A percentile compares a stretch with the other conserved stretches of the same genome.
These are phyloP conservation scores for Dichomitus squalens DNA, from an alignment of 1,284 basidiomycete species.

Conservation along the genomic window DNA sequence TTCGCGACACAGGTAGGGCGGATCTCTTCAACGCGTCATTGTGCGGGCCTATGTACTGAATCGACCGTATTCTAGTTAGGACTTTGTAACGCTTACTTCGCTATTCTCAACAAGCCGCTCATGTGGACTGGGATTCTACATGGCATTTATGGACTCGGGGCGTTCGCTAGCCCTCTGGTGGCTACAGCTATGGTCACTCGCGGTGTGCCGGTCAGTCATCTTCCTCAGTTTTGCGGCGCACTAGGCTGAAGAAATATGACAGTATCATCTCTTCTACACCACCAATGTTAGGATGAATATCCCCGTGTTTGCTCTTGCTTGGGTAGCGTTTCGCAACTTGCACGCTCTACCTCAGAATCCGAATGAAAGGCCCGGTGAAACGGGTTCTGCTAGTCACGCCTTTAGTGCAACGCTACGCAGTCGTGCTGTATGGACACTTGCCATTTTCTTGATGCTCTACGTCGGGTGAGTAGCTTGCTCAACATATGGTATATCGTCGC, in stretches of 20 bases:
- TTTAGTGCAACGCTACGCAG: conserved; percentile 28
- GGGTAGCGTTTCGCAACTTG: conserved; percentile 30
- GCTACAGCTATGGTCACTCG: conserved; percentile 34
- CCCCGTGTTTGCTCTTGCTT: conserved; percentile 28
- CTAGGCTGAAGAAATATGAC: not conserved
- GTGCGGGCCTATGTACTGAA: no score
- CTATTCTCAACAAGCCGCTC: conserved; percentile 33
- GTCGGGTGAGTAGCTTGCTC: conserved; percentile 28
- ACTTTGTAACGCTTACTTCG: conserved; percentile 36
- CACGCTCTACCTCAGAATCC: conserved; percentile 26
- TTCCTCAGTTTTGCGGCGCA: not conserved
- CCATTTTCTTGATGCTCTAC: conserved; percentile 37
- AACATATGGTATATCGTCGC: not conserved
- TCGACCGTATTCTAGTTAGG: conserved; percentile 31
- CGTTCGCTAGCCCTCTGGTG: conserved; percentile 35
- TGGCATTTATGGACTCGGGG: conserved; percentile 35
- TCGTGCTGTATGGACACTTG: conserved; percentile 34
- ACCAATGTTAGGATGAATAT: conserved; percentile 34
- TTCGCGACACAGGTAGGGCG: conserved; percentile 33
- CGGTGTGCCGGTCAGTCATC: conserved; percentile 30
- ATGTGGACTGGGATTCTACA: conserved; percentile 35
- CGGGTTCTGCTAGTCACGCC: conserved; percentile 4
- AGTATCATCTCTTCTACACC: conserved; percentile 34
- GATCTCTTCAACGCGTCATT: not conserved
- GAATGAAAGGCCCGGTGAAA: conserved; percentile 9